Conservation (phyloP, 495 filamentous ascomycete species). For the Tetracladium marchalianum region DNA sequence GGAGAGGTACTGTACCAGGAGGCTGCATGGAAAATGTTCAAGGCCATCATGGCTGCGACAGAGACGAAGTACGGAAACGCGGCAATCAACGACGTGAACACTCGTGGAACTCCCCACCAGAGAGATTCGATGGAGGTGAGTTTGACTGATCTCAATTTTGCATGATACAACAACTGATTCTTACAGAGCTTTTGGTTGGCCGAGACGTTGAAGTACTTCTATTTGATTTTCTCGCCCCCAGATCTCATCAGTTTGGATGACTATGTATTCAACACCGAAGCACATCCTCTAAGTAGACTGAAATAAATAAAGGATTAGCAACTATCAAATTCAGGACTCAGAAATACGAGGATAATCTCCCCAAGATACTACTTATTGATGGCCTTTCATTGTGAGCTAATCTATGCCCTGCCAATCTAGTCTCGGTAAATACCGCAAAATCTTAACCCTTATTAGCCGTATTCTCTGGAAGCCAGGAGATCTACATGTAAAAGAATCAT, state of each 20-base stretch:
- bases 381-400: too few species aligned
- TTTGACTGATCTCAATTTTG: constrained; percentile 19
- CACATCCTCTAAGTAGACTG: too few species aligned
- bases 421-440: too few species aligned
- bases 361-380: too few species aligned
- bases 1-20: constrained; percentile 39
- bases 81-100: constrained; percentile 25
- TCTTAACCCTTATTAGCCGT: too few species aligned
- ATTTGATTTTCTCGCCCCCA: constrained; percentile 68
- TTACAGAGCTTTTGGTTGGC: constrained; percentile 52
- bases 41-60: constrained; percentile 28
- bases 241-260: constrained; percentile 49
- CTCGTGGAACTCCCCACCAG: constrained; percentile 17
- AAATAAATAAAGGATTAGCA: too few species aligned
- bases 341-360: too few species aligned
- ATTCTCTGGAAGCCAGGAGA: too few species aligned
- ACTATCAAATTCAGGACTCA: too few species aligned
- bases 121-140: constrained; percentile 35
- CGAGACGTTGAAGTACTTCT: constrained; percentile 89
- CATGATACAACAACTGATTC: too few species aligned
- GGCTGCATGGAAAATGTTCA: constrained; percentile 48
- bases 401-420: too few species aligned
- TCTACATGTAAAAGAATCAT: too few species aligned
- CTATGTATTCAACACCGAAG: constrained; percentile 15
- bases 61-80: constrained; percentile 32